Percentiles rank a stretch among this genome's conserved stretches.
phyloP scores from a whole-genome alignment of 371 early-diverging fungal species.

The Dichotomocladium elegans region DNA sequence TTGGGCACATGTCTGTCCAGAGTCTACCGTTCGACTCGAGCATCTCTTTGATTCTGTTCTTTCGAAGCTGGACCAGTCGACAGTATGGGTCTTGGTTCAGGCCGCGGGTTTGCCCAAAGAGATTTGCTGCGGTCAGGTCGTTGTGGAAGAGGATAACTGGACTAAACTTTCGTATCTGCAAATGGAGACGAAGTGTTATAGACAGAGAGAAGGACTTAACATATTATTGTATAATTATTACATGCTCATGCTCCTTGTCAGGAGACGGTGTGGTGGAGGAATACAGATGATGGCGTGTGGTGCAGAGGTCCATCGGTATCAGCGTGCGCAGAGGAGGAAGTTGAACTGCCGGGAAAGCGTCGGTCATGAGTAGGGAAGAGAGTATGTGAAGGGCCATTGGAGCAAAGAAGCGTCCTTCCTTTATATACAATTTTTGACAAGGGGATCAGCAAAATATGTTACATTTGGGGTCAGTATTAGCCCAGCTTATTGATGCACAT shows the following conservation, averaged over 20 bases:
- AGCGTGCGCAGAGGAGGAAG: slow-evolving; percentile 5
- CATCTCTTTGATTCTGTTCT: slow-evolving; percentile 14
- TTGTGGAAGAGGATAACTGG: slow-evolving; percentile 22
- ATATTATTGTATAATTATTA: not conserved
- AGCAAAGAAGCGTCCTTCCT: not conserved
- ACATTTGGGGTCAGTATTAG: too few species aligned
- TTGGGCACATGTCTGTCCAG: slow-evolving; percentile 11
- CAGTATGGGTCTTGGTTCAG: too few species aligned
- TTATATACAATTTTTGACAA: slow-evolving; percentile 3
- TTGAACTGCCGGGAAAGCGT: slow-evolving; percentile 4
- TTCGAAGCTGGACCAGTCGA: slow-evolving; percentile 5
- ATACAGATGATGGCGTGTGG: not conserved
- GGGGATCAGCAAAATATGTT: slow-evolving; percentile 7
- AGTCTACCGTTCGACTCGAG: slow-evolving; percentile 12
- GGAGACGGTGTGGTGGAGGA: not conserved
- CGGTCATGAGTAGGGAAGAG: slow-evolving; percentile 5
- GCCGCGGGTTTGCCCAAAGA: too few species aligned
- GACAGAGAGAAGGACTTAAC: not conserved
- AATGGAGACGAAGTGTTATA: slow-evolving; percentile 8
- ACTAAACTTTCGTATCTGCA: slow-evolving; percentile 11
- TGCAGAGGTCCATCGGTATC: not conserved
- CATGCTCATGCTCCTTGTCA: not conserved
- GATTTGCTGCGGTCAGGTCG: too few species aligned
- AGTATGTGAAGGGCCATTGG: not conserved
- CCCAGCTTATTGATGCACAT: too few species aligned